Evolutionary conservation across 1,284 basidiomycete species (phyloP).

Genomic region (Pseudozyma thailandica): DNA sequence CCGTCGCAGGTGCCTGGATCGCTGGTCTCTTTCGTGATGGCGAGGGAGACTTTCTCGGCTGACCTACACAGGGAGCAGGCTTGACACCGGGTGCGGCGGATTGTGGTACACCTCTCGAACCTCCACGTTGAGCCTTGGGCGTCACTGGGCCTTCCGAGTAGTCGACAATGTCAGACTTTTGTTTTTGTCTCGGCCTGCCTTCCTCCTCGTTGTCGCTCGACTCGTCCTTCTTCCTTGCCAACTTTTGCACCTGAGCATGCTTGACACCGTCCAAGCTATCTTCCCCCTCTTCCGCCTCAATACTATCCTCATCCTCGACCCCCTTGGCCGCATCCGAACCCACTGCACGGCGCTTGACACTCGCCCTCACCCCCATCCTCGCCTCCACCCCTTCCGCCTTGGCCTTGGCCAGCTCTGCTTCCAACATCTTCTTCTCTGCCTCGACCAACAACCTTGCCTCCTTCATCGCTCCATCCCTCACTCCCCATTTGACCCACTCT

Average conservation of each 20-base stretch:
- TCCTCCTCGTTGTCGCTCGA: constrained; percentile 12
- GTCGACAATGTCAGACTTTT: constrained; percentile 7
- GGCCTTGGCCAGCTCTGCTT: constrained; percentile 1
- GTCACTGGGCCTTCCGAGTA: constrained; percentile 18
- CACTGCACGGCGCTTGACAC: constrained; percentile 20
- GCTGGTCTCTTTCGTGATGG: constrained; percentile 58
- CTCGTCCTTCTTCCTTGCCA: constrained; percentile 14
- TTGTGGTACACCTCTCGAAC: constrained; percentile 6
- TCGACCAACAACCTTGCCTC: constrained; percentile 28
- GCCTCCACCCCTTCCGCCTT: constrained; percentile 9
- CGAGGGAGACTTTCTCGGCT: constrained; percentile 65
- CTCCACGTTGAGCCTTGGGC: constrained; percentile 22
- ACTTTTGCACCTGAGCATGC: constrained; percentile 9
- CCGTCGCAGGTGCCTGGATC: constrained; percentile 39
- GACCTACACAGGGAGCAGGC: constrained; percentile 65
- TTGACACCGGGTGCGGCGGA: constrained; percentile 47
- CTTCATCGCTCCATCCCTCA: constrained; percentile 44
- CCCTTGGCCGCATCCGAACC: constrained; percentile 19
- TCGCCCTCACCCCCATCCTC: not conserved
- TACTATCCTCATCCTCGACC: constrained; percentile 14
- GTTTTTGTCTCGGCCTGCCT: constrained; percentile 27
- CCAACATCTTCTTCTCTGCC: constrained; percentile 19
- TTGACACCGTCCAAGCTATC: constrained; percentile 11
- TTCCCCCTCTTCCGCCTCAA: constrained; percentile 7
- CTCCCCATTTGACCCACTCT: constrained; percentile 64